phyloP scores from a whole-genome alignment of 345 rosid genomes.

The Eutrema japonicum region DNA sequence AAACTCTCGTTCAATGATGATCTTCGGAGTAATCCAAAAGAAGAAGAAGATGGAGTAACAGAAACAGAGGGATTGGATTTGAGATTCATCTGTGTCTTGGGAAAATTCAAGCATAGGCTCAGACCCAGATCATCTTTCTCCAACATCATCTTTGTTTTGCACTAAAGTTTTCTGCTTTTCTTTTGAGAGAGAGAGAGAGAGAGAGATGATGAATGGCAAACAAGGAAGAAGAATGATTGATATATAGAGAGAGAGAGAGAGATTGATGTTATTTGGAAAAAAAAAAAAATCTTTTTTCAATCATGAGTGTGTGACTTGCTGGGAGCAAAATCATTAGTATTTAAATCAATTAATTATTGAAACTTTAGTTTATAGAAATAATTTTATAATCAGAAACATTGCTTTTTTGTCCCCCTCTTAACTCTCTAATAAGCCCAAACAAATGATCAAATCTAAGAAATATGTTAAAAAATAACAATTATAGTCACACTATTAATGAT shows the following conservation, averaged over 20 bases:
- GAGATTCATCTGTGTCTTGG: slow-evolving; percentile 67
- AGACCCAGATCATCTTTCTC: slow-evolving; percentile 88
- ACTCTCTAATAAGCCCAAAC: slow-evolving; percentile 31
- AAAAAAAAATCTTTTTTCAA: slow-evolving; percentile 39
- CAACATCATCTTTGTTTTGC: slow-evolving; percentile 48
- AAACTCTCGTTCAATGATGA: slow-evolving; percentile 63
- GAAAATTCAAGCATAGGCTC: slow-evolving; percentile 70
- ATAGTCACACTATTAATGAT: slow-evolving; percentile 39
- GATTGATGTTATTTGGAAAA: neutral
- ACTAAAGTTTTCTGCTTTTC: slow-evolving; percentile 28
- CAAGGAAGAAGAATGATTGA: slow-evolving; percentile 40
- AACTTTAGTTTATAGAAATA: slow-evolving; percentile 19
- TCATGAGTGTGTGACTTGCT: slow-evolving; percentile 54
- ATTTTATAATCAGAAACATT: slow-evolving; percentile 42
- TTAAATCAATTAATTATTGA: slow-evolving; percentile 20
- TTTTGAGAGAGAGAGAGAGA: slow-evolving; percentile 23
- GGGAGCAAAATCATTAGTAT: slow-evolving; percentile 27
- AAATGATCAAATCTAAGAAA: slow-evolving; percentile 38
- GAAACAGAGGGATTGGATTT: slow-evolving; percentile 51
- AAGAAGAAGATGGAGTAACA: slow-evolving; percentile 47
- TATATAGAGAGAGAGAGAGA: slow-evolving; percentile 51
- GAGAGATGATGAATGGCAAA: slow-evolving; percentile 35
- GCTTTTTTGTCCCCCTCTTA: slow-evolving; percentile 44
- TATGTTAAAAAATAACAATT: slow-evolving; percentile 29
- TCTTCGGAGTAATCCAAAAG: slow-evolving; percentile 48